Evolutionary conservation across 257 asterid species (phyloP).

Genomic region (Jacaranda mimosifolia): DNA sequence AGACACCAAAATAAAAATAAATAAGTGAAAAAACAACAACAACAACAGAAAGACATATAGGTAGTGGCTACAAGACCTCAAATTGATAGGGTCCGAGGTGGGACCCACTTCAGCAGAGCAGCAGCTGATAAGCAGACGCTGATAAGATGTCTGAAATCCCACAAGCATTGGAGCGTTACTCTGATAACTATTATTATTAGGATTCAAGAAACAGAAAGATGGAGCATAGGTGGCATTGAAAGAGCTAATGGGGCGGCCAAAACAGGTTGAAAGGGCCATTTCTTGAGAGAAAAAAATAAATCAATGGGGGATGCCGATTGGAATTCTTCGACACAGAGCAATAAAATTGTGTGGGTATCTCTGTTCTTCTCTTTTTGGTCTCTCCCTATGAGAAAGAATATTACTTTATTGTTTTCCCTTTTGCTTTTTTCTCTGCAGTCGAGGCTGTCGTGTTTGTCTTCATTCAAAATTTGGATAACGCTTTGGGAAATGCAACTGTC

Average conservation of each 20-base stretch:
- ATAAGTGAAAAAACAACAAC: background rate
- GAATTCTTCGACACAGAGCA: background rate
- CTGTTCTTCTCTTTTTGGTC: background rate
- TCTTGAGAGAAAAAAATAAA: background rate
- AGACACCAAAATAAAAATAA: background rate
- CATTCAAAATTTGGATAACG: conserved; percentile 21
- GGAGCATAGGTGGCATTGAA: conserved; percentile 50
- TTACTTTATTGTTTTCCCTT: background rate
- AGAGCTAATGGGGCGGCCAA: conserved; percentile 53
- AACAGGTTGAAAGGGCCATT: conserved; percentile 58
- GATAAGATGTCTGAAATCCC: conserved; percentile 44
- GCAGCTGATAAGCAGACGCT: conserved; percentile 50
- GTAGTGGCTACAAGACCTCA: conserved; percentile 49
- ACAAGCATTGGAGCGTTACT: conserved; percentile 33
- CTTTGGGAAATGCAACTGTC: background rate
- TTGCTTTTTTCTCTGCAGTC: too few species aligned
- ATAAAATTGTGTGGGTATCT: background rate
- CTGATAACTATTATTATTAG: conserved; percentile 25
- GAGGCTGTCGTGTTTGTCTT: background rate
- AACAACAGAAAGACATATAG: background rate
- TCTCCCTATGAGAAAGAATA: too few species aligned
- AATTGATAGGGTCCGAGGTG: conserved; percentile 56
- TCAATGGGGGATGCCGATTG: background rate
- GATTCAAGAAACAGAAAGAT: conserved; percentile 49
- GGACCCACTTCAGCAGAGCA: conserved; percentile 56